Conservation (phyloP, 2,329 filamentous ascomycete species). For the Xylaria sp. region DNA sequence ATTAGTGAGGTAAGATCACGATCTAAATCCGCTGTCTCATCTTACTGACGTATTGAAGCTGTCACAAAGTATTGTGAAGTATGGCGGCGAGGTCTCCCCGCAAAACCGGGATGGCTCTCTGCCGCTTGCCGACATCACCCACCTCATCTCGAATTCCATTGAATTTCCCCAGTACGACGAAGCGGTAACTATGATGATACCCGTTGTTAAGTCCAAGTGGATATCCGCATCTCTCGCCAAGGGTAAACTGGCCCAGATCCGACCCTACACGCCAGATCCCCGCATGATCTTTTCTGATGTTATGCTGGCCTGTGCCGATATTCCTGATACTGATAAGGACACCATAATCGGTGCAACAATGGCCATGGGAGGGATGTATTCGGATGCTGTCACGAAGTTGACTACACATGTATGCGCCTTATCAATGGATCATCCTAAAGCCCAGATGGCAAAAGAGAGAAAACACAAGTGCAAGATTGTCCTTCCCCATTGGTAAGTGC, state of each 20-base stretch:
- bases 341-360: conserved; percentile 89
- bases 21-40: not conserved
- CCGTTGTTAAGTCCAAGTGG: conserved; percentile 86
- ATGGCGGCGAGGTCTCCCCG: conserved; percentile 62
- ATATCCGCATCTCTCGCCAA: conserved; percentile 75
- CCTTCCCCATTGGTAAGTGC: conserved; percentile 84
- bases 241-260: conserved; percentile 77
- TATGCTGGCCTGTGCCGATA: conserved; percentile 81
- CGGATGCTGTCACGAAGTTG: conserved; percentile 73
- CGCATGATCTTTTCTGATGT: conserved; percentile 90
- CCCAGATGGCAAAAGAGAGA: conserved; percentile 69
- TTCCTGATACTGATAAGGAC: conserved; percentile 88
- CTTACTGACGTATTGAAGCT: conserved; percentile 50
- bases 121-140: conserved; percentile 60
- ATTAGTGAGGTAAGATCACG: conserved; percentile 44
- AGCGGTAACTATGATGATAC: conserved; percentile 79
- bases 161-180: conserved; percentile 90
- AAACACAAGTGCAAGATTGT: conserved; percentile 81
- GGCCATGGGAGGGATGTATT: conserved; percentile 87
- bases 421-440: conserved; percentile 78
- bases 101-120: conserved; percentile 61
- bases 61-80: conserved; percentile 55
- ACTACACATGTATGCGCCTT: conserved; percentile 92
- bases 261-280: conserved; percentile 90
- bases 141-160: conserved; percentile 76